Percentiles rank a stretch among this genome's conserved stretches.
These are phyloP conservation scores for Petrea volubilis DNA, from an alignment of 257 asterid species.

Conservation along the genomic window DNA sequence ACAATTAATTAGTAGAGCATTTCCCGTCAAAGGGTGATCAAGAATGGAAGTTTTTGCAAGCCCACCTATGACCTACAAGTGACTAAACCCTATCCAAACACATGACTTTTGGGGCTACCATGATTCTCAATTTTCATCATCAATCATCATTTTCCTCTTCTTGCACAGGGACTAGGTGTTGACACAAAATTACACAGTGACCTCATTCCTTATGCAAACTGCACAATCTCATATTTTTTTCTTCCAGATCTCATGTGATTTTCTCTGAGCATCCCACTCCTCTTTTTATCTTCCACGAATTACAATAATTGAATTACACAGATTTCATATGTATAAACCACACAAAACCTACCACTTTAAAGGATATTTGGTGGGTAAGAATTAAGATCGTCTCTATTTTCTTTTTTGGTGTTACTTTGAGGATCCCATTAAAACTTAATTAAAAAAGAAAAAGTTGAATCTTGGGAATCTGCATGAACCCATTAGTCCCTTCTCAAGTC, in stretches of 20 bases:
- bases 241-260: constrained; percentile 23
- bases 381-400: not conserved
- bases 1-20: not conserved
- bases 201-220: constrained; percentile 24
- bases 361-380: constrained; percentile 27
- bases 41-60: not conserved
- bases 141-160: constrained; percentile 4
- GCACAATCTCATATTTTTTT: not conserved
- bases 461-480: constrained; percentile 32
- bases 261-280: not conserved
- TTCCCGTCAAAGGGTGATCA: not conserved
- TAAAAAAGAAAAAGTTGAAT: constrained; percentile 5
- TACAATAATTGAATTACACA: not conserved
- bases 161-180: constrained; percentile 30
- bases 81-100: not conserved
- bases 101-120: constrained; percentile 13
- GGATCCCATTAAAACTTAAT: not conserved
- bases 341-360: not conserved
- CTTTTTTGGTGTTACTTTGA: not conserved
- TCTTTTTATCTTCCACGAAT: not conserved
- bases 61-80: not conserved
- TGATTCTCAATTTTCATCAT: constrained; percentile 21
- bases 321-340: not conserved
- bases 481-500: constrained; percentile 1
- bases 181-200: constrained; percentile 20